Conservation (phyloP, 2,329 filamentous ascomycete genomes). For the Fusarium luffae region DNA sequence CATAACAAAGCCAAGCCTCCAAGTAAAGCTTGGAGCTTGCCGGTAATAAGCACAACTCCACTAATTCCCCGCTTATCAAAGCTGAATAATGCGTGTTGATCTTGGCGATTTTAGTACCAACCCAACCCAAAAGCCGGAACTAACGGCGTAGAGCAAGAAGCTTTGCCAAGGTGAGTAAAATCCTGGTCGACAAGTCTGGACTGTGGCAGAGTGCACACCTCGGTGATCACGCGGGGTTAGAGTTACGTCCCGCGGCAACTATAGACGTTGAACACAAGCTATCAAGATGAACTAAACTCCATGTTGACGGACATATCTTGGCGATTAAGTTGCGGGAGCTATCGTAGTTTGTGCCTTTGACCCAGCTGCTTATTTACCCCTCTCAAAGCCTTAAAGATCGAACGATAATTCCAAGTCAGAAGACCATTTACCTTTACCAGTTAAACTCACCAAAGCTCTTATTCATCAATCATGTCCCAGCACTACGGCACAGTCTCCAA, state of each 20-base stretch:
- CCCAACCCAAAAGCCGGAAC: background rate
- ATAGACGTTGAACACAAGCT: background rate
- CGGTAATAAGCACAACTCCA: background rate
- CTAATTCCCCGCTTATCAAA: background rate
- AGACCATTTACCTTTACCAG: background rate
- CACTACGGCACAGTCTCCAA: conserved; percentile 35
- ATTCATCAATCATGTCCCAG: background rate
- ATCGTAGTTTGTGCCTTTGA: background rate
- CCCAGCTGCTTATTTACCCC: conserved; percentile 13
- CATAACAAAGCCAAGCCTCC: background rate
- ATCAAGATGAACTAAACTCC: background rate
- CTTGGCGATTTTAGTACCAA: background rate
- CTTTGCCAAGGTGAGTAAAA: background rate
- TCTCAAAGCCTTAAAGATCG: background rate
- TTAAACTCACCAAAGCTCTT: background rate
- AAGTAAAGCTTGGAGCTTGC: background rate
- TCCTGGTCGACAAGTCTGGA: background rate
- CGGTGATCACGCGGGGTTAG: conserved; percentile 13
- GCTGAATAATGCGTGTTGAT: background rate
- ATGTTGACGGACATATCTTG: background rate
- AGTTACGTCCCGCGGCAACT: background rate
- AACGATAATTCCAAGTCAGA: background rate
- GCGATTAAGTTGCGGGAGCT: background rate
- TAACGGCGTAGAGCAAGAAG: background rate
- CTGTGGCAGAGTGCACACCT: background rate